A percentile compares a stretch with the other conserved stretches of the same genome.
Conservation (phyloP, 2,329 filamentous ascomycete genomes). For the Fusarium paranaense region DNA sequence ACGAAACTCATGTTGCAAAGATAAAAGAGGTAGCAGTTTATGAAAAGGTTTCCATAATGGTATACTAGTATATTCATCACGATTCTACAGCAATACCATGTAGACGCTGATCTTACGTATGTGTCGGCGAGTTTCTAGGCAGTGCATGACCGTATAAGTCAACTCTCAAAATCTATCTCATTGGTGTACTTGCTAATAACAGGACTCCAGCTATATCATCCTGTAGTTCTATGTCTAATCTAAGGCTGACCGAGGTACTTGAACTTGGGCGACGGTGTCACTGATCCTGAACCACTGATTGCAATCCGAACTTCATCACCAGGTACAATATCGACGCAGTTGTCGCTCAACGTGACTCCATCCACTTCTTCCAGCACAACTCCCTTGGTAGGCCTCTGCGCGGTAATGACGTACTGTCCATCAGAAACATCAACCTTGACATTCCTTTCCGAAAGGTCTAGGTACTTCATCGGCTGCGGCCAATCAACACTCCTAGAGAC, state of each 20-base stretch:
- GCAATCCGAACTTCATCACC: conserved; percentile 45
- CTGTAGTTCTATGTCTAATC: too few relatives aligned
- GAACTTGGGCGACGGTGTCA: background rate
- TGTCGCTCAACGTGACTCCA: conserved; percentile 63
- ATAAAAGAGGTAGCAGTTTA: too few relatives aligned
- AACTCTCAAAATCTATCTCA: background rate
- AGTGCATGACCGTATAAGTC: background rate
- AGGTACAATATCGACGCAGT: conserved; percentile 69
- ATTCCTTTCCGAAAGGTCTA: conserved; percentile 60
- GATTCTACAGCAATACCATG: too few relatives aligned
- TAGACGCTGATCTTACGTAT: too few relatives aligned
- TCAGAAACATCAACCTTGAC: conserved; percentile 48
- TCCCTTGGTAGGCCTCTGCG: conserved; percentile 65
- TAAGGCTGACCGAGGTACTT: background rate
- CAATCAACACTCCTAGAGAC: conserved; percentile 65
- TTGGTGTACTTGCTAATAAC: background rate
- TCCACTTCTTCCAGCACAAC: conserved; percentile 64
- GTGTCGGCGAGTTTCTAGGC: background rate
- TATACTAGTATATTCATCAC: too few relatives aligned
- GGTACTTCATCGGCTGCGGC: conserved; percentile 73
- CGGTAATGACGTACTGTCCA: conserved; percentile 43
- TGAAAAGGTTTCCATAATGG: too few relatives aligned
- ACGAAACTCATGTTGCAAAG: too few relatives aligned
- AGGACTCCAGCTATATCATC: background rate
- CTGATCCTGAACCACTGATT: background rate